A percentile compares a stretch with the other conserved stretches of the same genome.
Conservation (phyloP, 2,329 filamentous ascomycete species). For the Hirsutella minnesotensis region DNA sequence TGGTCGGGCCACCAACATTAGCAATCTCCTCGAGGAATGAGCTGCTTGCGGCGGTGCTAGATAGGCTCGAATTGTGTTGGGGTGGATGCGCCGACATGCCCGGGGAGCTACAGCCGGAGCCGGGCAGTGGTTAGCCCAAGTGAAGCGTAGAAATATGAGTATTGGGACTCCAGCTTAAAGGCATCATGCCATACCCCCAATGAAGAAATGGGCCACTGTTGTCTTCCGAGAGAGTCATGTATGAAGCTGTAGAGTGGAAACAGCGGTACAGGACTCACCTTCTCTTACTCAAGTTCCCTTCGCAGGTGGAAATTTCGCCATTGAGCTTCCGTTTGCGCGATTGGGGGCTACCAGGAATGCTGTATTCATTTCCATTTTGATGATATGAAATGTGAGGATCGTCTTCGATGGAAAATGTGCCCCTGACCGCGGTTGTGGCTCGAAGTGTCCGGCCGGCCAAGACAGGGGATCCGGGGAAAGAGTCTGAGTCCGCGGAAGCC, state of each 20-base stretch:
- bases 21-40: slow-evolving; percentile 60
- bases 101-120: slow-evolving; percentile 35
- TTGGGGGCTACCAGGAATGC: slow-evolving; percentile 63
- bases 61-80: slow-evolving; percentile 41
- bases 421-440: slow-evolving; percentile 55
- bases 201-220: no score
- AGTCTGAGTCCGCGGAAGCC: slow-evolving; percentile 38
- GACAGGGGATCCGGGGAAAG: slow-evolving; percentile 26
- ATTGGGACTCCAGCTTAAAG: no score
- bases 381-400: slow-evolving; percentile 68
- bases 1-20: slow-evolving; percentile 53
- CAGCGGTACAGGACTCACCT: slow-evolving; percentile 57
- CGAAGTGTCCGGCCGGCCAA: slow-evolving; percentile 64
- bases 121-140: slow-evolving; percentile 8
- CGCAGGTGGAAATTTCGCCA: slow-evolving; percentile 46
- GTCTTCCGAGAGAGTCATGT: no score
- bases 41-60: slow-evolving; percentile 48
- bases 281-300: slow-evolving; percentile 45
- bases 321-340: slow-evolving; percentile 71
- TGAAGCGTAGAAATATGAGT: background rate
- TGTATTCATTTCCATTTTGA: slow-evolving; percentile 67
- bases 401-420: slow-evolving; percentile 63
- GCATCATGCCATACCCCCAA: no score
- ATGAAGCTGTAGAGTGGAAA: background rate
- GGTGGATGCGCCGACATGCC: slow-evolving; percentile 38